Conservation (phyloP, 208 protist genomes). For the Jaenimonas drosophilae region DNA sequence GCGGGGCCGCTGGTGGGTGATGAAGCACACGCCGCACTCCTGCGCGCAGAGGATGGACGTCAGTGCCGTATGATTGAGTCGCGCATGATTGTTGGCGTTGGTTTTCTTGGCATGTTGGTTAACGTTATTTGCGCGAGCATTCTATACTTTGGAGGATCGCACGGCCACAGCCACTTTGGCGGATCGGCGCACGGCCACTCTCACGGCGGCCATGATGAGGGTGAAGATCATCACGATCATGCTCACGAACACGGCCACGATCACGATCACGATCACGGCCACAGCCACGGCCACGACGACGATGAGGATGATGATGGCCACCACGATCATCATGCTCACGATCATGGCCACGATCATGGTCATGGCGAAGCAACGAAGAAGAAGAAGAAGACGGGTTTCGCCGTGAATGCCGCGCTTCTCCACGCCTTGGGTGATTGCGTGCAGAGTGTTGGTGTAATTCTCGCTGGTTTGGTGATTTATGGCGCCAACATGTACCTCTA, state of each 20-base stretch:
- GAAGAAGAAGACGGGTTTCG: conserved; percentile 24
- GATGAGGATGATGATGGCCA: conserved; percentile 29
- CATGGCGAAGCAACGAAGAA: conserved; percentile 2
- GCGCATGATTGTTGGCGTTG: conserved; percentile 71
- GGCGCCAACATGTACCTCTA: conserved; percentile 30
- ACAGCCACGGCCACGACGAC: conserved; percentile 31
- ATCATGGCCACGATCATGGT: conserved; percentile 3
- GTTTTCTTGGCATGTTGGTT: conserved; percentile 70
- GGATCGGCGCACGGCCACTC: conserved; percentile 25
- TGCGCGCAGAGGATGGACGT: conserved; percentile 2
- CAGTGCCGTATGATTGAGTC: conserved; percentile 49
- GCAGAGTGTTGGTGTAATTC: conserved; percentile 81
- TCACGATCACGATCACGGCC: conserved; percentile 27
- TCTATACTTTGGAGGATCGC: conserved; percentile 74
- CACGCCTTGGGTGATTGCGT: conserved; percentile 88
- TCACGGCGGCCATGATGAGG: conserved; percentile 14
- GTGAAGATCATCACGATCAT: conserved; percentile 11
- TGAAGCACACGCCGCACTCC: background rate
- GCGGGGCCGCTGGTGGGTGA: background rate
- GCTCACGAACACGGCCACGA: conserved; percentile 30
- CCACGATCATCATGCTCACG: conserved; percentile 9
- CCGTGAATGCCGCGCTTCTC: conserved; percentile 76
- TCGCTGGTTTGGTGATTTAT: conserved; percentile 79
- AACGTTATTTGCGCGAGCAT: conserved; percentile 81
- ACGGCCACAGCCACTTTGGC: conserved; percentile 59